phyloP scores from a whole-genome alignment of 352 stramenopile species.

The Phytopythium cucurbitacearum region DNA sequence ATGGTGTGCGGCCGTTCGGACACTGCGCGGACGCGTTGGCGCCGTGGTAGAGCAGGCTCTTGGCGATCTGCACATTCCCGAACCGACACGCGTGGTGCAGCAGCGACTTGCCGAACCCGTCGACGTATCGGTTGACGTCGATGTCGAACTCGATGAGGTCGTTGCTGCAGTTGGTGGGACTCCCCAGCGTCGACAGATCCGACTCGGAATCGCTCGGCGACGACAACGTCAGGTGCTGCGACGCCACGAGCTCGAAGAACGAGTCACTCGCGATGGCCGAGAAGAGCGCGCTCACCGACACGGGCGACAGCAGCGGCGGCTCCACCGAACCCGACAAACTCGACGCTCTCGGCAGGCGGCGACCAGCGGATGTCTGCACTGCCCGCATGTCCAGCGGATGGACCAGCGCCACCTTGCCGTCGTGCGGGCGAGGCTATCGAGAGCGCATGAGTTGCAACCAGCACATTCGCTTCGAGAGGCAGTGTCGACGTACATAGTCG shows the following conservation, averaged over 20 bases:
- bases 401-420: background rate
- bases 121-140: constrained; percentile 39
- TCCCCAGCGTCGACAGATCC: constrained; percentile 2
- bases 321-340: background rate
- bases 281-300: constrained; percentile 12
- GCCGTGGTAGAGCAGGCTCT: constrained; percentile 53
- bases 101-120: constrained; percentile 51
- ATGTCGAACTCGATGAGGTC: constrained; percentile 9
- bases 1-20: constrained; percentile 44
- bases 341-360: no score
- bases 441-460: background rate
- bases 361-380: no score
- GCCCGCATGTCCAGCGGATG: background rate
- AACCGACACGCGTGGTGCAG: constrained; percentile 59
- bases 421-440: background rate
- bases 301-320: background rate
- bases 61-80: constrained; percentile 46
- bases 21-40: constrained; percentile 33
- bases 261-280: constrained; percentile 12
- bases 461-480: background rate
- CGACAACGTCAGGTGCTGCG: constrained; percentile 11
- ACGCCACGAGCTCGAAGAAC: constrained; percentile 25
- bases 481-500: background rate
- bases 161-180: background rate
- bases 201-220: constrained; percentile 4